phyloP scores from a whole-genome alignment of 768 basidiomycete genomes.

The Pisolithus sp. region DNA sequence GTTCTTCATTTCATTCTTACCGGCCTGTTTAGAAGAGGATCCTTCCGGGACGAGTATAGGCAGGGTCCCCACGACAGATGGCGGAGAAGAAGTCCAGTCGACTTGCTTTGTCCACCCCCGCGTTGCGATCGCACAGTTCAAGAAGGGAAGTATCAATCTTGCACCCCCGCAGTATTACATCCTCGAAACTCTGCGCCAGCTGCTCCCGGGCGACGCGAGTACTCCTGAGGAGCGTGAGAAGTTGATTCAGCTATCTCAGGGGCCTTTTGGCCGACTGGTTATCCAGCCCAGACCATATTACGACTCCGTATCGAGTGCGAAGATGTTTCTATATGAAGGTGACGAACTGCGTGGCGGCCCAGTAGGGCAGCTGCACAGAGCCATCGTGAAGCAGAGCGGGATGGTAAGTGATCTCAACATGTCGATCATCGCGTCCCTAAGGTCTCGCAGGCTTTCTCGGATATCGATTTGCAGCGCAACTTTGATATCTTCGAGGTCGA shows the following conservation, averaged over 20 bases:
- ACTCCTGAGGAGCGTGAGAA: constrained; percentile 41
- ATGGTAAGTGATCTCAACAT: constrained; percentile 38
- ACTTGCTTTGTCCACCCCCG: constrained; percentile 59
- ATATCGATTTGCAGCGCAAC: constrained; percentile 52
- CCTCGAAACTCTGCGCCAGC: constrained; percentile 49
- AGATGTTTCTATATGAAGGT: constrained; percentile 58
- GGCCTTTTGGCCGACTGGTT: constrained; percentile 56
- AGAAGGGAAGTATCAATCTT: constrained; percentile 44
- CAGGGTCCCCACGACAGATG: constrained; percentile 59
- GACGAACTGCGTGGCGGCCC: constrained; percentile 62
- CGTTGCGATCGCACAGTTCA: constrained; percentile 47
- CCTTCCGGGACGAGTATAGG: constrained; percentile 51
- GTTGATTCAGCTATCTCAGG: constrained; percentile 41
- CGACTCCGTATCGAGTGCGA: constrained; percentile 38
- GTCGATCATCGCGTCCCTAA: neutral
- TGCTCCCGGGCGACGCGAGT: constrained; percentile 38
- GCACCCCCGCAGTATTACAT: constrained; percentile 78
- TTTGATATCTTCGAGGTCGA: constrained; percentile 56
- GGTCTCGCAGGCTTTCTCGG: constrained; percentile 38
- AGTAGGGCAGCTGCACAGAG: constrained; percentile 55
- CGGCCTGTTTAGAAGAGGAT: constrained; percentile 38
- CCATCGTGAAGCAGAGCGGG: constrained; percentile 39
- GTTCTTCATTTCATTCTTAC: constrained; percentile 63
- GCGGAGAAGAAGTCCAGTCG: constrained; percentile 62
- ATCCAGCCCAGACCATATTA: constrained; percentile 44